Conservation (phyloP, 768 basidiomycete species). For the Agaricus subrufescens region DNA sequence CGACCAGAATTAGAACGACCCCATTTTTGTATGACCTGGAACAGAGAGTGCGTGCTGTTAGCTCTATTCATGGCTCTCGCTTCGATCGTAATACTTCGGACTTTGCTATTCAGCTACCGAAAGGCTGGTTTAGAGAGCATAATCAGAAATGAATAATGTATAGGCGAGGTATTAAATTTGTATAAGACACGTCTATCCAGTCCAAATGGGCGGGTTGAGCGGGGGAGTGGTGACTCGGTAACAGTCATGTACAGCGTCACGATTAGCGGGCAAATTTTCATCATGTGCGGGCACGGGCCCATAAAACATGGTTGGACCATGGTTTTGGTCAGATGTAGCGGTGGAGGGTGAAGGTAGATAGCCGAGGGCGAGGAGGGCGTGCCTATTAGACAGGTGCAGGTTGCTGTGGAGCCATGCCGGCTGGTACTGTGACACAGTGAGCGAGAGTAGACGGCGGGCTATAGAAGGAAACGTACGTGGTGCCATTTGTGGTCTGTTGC, state of each 20-base stretch:
- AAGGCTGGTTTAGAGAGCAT: neutral
- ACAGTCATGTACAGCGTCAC: conserved; percentile 1
- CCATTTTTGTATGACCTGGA: no score
- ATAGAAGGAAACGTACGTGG: conserved; percentile 53
- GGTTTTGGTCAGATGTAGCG: neutral
- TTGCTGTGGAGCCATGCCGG: conserved; percentile 49
- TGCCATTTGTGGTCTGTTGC: conserved; percentile 73
- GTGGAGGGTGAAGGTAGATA: conserved; percentile 3
- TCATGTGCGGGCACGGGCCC: neutral
- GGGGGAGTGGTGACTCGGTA: neutral
- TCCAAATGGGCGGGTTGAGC: conserved; percentile 1
- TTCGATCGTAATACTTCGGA: neutral
- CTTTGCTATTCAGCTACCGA: neutral
- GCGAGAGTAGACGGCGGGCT: conserved; percentile 9
- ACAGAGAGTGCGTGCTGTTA: no score
- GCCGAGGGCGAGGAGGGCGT: conserved; percentile 19
- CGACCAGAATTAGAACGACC: no score
- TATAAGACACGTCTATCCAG: conserved; percentile 9
- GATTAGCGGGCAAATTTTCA: neutral
- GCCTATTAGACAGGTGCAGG: conserved; percentile 46
- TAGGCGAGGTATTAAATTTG: conserved; percentile 10
- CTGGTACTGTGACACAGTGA: conserved; percentile 37
- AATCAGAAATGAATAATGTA: conserved; percentile 14
- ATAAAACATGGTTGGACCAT: neutral
- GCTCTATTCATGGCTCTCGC: no score